Conservation (phyloP, 169 alveolate species). For the Neospora caninum region DNA sequence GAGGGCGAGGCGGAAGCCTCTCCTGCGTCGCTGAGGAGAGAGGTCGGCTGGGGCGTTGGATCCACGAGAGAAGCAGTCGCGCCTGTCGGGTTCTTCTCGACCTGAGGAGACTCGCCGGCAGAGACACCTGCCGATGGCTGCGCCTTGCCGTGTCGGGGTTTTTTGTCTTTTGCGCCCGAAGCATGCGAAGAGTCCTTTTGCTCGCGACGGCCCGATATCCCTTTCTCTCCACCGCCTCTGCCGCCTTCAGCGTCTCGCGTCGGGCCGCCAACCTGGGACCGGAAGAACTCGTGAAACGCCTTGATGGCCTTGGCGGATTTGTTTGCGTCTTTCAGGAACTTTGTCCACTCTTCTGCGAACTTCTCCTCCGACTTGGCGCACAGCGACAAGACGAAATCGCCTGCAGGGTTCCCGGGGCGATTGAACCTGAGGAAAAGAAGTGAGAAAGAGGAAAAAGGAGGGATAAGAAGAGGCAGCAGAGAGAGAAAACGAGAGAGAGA, state of each 20-base stretch:
- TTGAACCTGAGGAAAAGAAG: constrained; percentile 40
- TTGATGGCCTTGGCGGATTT: neutral
- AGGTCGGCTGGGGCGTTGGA: no score
- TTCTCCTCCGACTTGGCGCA: constrained; percentile 62
- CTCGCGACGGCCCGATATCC: neutral
- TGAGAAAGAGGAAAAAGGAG: neutral
- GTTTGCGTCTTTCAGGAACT: neutral
- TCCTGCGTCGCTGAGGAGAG: no score
- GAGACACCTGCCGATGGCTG: no score
- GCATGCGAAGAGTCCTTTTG: neutral
- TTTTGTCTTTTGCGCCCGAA: neutral
- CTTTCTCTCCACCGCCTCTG: neutral
- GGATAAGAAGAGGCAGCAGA: neutral
- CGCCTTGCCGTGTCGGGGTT: neutral
- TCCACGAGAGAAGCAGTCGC: no score
- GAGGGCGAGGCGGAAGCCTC: no score
- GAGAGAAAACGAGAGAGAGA: neutral
- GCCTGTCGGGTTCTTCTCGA: no score
- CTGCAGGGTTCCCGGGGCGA: constrained; percentile 57
- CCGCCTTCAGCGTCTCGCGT: neutral
- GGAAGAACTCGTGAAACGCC: neutral
- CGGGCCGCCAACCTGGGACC: neutral
- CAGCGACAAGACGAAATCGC: constrained; percentile 57
- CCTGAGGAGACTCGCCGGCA: no score
- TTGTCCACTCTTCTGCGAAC: constrained; percentile 6